Evolutionary conservation across 768 basidiomycete species (phyloP).

Genomic region (Agaricus bisporus): DNA sequence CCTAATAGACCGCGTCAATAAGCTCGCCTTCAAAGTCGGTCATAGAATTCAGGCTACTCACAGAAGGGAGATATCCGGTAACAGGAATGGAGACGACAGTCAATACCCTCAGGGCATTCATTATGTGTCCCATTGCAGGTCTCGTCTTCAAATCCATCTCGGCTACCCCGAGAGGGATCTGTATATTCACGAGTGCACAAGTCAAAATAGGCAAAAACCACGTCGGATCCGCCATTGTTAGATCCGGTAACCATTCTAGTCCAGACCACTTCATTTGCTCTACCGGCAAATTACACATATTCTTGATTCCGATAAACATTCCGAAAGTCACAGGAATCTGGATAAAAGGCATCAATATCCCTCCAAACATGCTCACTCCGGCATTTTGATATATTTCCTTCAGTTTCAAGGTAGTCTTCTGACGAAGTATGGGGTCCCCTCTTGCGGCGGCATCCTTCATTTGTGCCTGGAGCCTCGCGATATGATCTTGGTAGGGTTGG

Average conservation of each 20-base stretch:
- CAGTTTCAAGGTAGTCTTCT: conserved; percentile 46
- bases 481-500: conserved; percentile 49
- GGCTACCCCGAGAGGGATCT: conserved; percentile 58
- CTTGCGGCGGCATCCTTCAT: conserved; percentile 27
- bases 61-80: conserved; percentile 56
- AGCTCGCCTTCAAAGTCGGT: background rate
- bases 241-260: conserved; percentile 63
- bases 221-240: conserved; percentile 74
- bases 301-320: conserved; percentile 77
- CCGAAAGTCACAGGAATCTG: conserved; percentile 77
- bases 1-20: conserved; percentile 19
- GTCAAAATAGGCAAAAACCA: conserved; percentile 61
- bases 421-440: conserved; percentile 41
- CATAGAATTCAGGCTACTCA: conserved; percentile 29
- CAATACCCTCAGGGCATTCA: conserved; percentile 61
- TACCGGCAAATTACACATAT: conserved; percentile 65
- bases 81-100: conserved; percentile 41
- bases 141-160: conserved; percentile 51
- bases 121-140: conserved; percentile 56
- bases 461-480: conserved; percentile 41
- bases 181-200: conserved; percentile 57
- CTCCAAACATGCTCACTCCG: conserved; percentile 49
- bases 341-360: conserved; percentile 42
- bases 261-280: conserved; percentile 76
- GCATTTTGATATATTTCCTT: conserved; percentile 55